Conservation (phyloP, 352 stramenopile genomes). For the Phytophthora sp. region DNA sequence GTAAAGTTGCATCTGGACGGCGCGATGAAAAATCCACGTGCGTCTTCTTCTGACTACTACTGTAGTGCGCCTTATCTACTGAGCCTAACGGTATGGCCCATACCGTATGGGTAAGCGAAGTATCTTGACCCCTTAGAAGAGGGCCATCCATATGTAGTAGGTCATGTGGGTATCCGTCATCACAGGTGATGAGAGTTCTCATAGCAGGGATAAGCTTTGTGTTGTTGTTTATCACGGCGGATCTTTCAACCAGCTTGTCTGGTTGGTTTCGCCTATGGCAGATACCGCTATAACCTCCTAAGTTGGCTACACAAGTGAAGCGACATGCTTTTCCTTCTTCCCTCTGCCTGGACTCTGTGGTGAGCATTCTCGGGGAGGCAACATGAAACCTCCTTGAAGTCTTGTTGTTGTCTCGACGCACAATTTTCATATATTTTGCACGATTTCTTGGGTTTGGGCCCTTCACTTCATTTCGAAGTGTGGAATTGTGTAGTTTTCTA, state of each 20-base stretch:
- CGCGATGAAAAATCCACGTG: too few species aligned
- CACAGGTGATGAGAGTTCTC: neutral
- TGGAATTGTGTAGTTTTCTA: constrained; percentile 11
- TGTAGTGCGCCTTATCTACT: too few species aligned
- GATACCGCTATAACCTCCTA: neutral
- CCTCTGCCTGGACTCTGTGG: neutral
- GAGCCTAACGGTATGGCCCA: too few species aligned
- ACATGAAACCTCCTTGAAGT: neutral
- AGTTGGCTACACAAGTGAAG: neutral
- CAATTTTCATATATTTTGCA: constrained; percentile 2
- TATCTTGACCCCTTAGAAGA: too few species aligned
- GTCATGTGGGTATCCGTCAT: neutral
- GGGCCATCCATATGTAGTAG: too few species aligned
- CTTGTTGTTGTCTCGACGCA: neutral
- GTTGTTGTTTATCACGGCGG: neutral
- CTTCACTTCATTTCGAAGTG: constrained; percentile 11
- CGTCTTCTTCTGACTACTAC: neutral
- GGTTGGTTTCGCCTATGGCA: constrained; percentile 1
- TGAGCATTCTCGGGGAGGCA: constrained; percentile 12
- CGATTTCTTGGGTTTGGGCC: too few species aligned
- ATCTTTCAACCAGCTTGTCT: neutral
- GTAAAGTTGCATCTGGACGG: too few species aligned
- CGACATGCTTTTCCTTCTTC: neutral
- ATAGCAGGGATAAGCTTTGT: neutral
- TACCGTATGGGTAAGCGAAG: too few species aligned